A percentile compares a stretch with the other conserved stretches of the same genome.
phyloP scores from a whole-genome alignment of 352 stramenopile genomes.

The Discostella stelligera region DNA sequence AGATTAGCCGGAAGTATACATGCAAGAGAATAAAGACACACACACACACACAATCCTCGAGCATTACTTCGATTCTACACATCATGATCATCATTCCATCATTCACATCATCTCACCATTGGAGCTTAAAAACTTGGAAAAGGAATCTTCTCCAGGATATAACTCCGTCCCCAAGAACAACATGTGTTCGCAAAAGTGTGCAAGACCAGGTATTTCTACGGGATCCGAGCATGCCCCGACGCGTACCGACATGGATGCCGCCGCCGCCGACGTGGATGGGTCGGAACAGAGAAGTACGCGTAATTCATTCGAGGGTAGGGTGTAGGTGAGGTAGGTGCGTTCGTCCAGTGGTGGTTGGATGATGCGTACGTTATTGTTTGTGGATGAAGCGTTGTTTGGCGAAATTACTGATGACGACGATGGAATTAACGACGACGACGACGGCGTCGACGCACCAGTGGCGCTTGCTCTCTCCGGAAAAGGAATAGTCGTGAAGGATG shows the following conservation, averaged over 20 bases:
- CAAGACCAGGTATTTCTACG: slow-evolving; percentile 59
- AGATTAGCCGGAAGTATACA: neutral
- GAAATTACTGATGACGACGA: neutral
- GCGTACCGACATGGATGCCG: slow-evolving; percentile 92
- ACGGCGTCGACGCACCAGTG: no score
- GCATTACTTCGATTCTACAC: neutral
- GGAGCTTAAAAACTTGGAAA: slow-evolving; percentile 89
- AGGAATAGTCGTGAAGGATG: slow-evolving; percentile 4
- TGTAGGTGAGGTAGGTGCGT: slow-evolving; percentile 81
- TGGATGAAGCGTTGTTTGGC: slow-evolving; percentile 22
- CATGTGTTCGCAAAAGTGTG: slow-evolving; percentile 89
- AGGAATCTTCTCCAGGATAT: slow-evolving; percentile 94
- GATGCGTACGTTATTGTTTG: slow-evolving; percentile 16
- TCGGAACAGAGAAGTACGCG: slow-evolving; percentile 88
- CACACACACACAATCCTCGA: neutral
- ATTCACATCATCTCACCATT: slow-evolving; percentile 78
- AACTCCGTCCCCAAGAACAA: slow-evolving; percentile 94
- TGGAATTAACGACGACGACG: neutral
- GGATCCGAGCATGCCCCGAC: slow-evolving; percentile 91
- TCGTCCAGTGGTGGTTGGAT: slow-evolving; percentile 79
- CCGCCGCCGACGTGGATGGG: slow-evolving; percentile 88
- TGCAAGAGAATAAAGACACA: neutral
- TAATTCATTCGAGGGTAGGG: slow-evolving; percentile 78
- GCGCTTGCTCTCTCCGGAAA: slow-evolving; percentile 1
- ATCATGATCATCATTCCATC: neutral